Evolutionary conservation across 768 basidiomycete genomes (phyloP).

Genomic region (Mycena crocata): DNA sequence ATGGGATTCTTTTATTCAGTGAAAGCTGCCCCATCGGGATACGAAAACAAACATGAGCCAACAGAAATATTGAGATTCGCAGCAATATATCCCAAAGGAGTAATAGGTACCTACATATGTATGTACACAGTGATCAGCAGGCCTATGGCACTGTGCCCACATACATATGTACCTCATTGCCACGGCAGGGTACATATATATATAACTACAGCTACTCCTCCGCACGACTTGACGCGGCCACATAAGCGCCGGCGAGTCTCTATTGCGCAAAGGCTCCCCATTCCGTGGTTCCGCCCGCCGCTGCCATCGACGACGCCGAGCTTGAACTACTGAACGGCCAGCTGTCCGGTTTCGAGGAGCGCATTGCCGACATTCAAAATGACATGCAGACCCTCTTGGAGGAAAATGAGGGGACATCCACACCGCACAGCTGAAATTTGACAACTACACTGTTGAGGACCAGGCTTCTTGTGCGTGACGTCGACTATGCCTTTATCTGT

Average conservation of each 20-base stretch:
- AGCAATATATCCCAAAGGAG: no score
- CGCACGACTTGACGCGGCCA: constrained; percentile 31
- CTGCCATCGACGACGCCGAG: constrained; percentile 38
- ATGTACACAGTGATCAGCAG: no score
- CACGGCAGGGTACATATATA: no score
- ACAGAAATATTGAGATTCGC: no score
- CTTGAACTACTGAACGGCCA: constrained; percentile 34
- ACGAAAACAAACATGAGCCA: no score
- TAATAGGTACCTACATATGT: no score
- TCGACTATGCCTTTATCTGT: constrained; percentile 18
- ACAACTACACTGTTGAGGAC: constrained; percentile 55
- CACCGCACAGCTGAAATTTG: constrained; percentile 56
- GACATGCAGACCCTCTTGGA: neutral
- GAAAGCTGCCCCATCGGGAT: no score
- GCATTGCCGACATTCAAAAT: constrained; percentile 6
- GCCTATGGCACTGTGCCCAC: no score
- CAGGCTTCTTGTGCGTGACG: constrained; percentile 60
- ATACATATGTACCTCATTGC: no score
- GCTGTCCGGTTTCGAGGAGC: constrained; percentile 37
- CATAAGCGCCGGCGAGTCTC: constrained; percentile 46
- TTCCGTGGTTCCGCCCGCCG: constrained; percentile 31
- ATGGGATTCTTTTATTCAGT: no score
- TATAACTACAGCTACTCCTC: neutral
- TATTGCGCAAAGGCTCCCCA: constrained; percentile 21
- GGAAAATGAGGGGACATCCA: constrained; percentile 54